Evolutionary conservation across 2,329 filamentous ascomycete species (phyloP).

Genomic region (Botrytis paeoniae): DNA sequence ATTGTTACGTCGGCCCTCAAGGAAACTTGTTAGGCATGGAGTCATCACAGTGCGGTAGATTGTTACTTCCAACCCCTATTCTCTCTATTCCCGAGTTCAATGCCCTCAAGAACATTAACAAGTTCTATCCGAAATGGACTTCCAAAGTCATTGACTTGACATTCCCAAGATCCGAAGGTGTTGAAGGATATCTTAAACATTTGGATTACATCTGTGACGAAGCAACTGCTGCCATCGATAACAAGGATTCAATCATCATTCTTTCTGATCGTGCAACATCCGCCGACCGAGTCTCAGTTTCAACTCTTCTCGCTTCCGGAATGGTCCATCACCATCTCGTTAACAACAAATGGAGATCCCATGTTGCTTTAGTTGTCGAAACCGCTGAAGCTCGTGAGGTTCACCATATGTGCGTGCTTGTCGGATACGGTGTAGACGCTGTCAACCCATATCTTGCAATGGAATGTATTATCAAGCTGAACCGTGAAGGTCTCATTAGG

Average conservation of each 20-base stretch:
- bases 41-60: constrained; percentile 77
- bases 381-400: constrained; percentile 95
- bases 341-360: constrained; percentile 90
- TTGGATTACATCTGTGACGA: constrained; percentile 86
- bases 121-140: constrained; percentile 74
- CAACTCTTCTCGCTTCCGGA: constrained; percentile 80
- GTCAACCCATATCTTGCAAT: constrained; percentile 94
- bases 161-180: constrained; percentile 80
- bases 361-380: constrained; percentile 83
- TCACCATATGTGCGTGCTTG: constrained; percentile 97
- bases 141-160: constrained; percentile 90
- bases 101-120: constrained; percentile 72
- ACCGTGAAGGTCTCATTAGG: constrained; percentile 86
- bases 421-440: constrained; percentile 92
- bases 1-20: constrained; percentile 94
- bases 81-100: constrained; percentile 90
- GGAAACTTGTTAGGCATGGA: constrained; percentile 96
- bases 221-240: constrained; percentile 78
- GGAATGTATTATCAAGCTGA: constrained; percentile 96
- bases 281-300: constrained; percentile 78
- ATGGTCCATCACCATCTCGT: constrained; percentile 96
- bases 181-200: constrained; percentile 80
- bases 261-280: constrained; percentile 86
- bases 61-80: constrained; percentile 84
- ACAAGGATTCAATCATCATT: constrained; percentile 79